Evolutionary conservation across 805 yeast genomes (phyloP).

Genomic region (Citeromyces nyonsensis): DNA sequence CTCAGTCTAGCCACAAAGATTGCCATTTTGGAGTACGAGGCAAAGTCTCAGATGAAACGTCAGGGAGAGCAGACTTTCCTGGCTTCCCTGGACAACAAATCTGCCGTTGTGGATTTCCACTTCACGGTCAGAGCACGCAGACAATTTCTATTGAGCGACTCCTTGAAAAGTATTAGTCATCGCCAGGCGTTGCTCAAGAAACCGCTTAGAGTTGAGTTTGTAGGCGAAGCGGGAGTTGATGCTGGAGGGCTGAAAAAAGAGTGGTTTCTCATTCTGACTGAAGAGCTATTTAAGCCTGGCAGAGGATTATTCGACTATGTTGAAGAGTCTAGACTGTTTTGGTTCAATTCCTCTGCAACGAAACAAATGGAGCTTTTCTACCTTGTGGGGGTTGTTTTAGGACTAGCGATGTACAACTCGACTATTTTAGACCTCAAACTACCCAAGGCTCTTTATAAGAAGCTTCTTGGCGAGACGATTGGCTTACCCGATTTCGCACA

Average conservation of each 20-base stretch:
- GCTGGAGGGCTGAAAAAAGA: slow-evolving; percentile 92
- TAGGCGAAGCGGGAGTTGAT: slow-evolving; percentile 86
- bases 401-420: slow-evolving; percentile 84
- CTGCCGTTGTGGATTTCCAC: slow-evolving; percentile 43
- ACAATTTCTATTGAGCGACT: slow-evolving; percentile 52
- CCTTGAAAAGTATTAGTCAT: slow-evolving; percentile 43
- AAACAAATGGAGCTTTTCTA: slow-evolving; percentile 42
- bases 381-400: slow-evolving; percentile 74
- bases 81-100: slow-evolving; percentile 47
- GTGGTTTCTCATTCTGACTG: slow-evolving; percentile 73
- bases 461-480: slow-evolving; percentile 39
- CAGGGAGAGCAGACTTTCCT: slow-evolving; percentile 85
- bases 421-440: slow-evolving; percentile 69
- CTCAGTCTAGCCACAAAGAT: slow-evolving; percentile 75
- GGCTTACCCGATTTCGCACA: slow-evolving; percentile 50
- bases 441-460: slow-evolving; percentile 66
- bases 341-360: slow-evolving; percentile 50
- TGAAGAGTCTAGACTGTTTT: slow-evolving; percentile 54
- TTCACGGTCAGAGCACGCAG: slow-evolving; percentile 60
- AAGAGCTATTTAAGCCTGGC: slow-evolving; percentile 51
- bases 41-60: slow-evolving; percentile 65
- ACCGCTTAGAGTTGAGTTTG: slow-evolving; percentile 62
- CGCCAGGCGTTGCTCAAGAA: slow-evolving; percentile 53
- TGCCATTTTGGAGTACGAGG: slow-evolving; percentile 68
- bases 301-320: slow-evolving; percentile 53